Percentiles rank a stretch among this genome's conserved stretches.
Evolutionary conservation across 805 yeast genomes (phyloP).

Genomic region (Grigorovia yakushimaensis): DNA sequence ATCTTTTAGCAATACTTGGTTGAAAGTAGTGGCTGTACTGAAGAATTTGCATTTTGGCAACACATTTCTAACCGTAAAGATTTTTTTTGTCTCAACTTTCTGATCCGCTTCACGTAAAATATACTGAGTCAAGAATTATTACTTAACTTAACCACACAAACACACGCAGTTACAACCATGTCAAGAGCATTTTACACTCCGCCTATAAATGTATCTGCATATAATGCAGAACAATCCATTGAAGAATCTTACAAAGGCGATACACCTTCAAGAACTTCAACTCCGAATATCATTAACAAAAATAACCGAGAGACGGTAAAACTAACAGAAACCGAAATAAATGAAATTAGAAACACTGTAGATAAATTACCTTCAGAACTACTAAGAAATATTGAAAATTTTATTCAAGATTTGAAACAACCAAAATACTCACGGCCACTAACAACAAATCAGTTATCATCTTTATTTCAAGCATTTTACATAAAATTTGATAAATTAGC

Average conservation of each 20-base stretch:
- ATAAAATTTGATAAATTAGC: constrained; percentile 23
- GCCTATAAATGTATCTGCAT: constrained; percentile 22
- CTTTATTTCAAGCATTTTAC: constrained; percentile 25
- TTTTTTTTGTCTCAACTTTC: no score
- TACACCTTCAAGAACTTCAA: constrained; percentile 1
- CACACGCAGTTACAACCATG: not conserved
- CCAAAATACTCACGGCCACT: constrained; percentile 28
- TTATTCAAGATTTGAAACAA: constrained; percentile 27
- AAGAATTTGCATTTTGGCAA: no score
- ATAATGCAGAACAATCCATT: constrained; percentile 20
- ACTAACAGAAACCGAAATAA: constrained; percentile 16
- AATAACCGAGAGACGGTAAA: not conserved
- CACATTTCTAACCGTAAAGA: no score
- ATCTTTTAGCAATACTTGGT: no score
- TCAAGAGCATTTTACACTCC: constrained; percentile 20
- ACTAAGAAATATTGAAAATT: constrained; percentile 18
- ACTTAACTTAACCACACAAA: no score
- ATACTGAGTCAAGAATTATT: no score
- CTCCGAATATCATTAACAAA: not conserved
- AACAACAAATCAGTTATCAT: constrained; percentile 20
- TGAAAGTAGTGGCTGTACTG: no score
- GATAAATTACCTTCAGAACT: constrained; percentile 21
- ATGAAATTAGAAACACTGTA: constrained; percentile 11
- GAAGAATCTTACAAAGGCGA: constrained; percentile 18
- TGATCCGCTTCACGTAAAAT: no score